Base-by-base conservation (phyloP, 2,329 filamentous ascomycete genomes). In the Trichoderma arundinaceum region DNA sequence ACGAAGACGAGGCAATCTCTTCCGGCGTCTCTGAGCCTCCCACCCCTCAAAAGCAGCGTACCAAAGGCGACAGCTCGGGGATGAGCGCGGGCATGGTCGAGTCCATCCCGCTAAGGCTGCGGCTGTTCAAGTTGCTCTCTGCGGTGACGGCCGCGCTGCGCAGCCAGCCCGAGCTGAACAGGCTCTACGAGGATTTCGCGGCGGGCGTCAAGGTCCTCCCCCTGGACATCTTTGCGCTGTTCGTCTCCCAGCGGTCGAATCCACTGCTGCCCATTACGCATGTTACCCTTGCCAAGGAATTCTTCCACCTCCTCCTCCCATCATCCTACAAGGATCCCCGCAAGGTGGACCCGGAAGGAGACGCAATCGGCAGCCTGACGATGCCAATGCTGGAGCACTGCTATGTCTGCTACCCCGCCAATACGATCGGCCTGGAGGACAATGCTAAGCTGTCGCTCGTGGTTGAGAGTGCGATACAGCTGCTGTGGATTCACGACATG, bases 381-480 rank as follows among this genome's bases (percentile, higher is more conserved):
- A 72, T 77, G 22, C 71, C 70, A 7, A 83, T 87, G 68, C 74
- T 87, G 48, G 78, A 83, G 72, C 74, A 80, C 49, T 88, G 88
- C 71, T 94, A 88, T 74, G 82, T 92, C 2, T 86, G 86, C 0
- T 88, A 84, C 69, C 81, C 89, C 0, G 90, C 91, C 1, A 88
- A 86, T 66, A 86, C 83, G 0, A 79, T 84, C 13, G 82, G 81
- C 7, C 76, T 84, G 0, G 83, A 86, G 19, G 90, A 92, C 68
- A 94, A 95, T 70, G 88, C 89, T 33, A 91, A 90, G 74, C 81
- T 94, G 43, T 88, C 89, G 1, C 77, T 94, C 9, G 75, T 91
- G 35, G 78, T 92, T 0, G 92, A 94, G 77, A 82, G 82, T 1
- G 76, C 92, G 57, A 72, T 92, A 35, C 82, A 88, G 52, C 77